phyloP scores from a whole-genome alignment of 2,329 filamentous ascomycete genomes.

The Fusarium sp. region DNA sequence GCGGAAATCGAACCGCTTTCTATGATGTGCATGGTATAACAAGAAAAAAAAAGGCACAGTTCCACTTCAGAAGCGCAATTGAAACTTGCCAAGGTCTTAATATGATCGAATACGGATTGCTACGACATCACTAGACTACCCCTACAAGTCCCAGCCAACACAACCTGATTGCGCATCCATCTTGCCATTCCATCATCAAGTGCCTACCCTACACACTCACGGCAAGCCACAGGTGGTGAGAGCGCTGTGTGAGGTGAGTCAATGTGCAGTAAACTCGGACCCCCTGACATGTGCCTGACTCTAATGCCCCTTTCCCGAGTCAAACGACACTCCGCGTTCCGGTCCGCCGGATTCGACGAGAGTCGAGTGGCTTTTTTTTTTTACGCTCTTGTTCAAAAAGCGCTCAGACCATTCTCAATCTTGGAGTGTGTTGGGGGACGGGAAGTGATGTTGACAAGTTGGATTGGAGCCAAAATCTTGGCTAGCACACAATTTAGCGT shows the following conservation, averaged over 20 bases:
- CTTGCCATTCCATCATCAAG: not conserved
- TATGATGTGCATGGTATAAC: not conserved
- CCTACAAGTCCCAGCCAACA: not conserved
- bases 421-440: not conserved
- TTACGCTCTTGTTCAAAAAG: not conserved
- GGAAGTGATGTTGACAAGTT: slow-evolving; percentile 2
- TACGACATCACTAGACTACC: not conserved
- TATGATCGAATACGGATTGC: not conserved
- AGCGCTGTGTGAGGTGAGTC: not conserved
- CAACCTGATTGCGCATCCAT: not conserved
- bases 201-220: not conserved
- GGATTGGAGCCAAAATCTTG: not conserved
- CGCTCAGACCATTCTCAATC: slow-evolving; percentile 1
- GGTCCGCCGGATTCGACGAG: not conserved
- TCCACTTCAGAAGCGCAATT: not conserved
- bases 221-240: not conserved
- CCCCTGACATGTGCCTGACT: not conserved
- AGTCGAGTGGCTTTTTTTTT: not conserved
- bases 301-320: not conserved
- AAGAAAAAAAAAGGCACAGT: not conserved
- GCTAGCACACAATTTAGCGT: not conserved
- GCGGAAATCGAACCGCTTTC: not conserved
- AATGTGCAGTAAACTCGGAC: not conserved
- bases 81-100: not conserved
- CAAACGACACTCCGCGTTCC: not conserved